These are phyloP conservation scores for Grosmannia penicillata DNA, from an alignment of 2,329 filamentous ascomycete genomes.

Conservation along the genomic window DNA sequence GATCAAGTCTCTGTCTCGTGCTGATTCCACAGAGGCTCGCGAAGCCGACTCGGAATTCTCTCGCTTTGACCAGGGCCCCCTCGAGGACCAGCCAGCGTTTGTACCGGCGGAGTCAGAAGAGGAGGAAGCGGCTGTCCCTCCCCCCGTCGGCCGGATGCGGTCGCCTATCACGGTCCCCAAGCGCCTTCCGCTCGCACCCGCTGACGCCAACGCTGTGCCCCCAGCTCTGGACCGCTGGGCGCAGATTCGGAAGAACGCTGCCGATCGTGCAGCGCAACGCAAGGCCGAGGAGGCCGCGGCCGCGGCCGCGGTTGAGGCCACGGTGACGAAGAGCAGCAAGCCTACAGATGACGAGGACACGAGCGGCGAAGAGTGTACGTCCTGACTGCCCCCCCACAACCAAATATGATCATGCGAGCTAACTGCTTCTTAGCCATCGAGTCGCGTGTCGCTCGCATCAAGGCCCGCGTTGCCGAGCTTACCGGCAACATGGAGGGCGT, in stretches of 20 bases:
- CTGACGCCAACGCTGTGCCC: conserved; percentile 6
- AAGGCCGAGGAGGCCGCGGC: conserved; percentile 50
- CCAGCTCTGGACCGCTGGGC: conserved; percentile 73
- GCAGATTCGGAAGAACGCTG: conserved; percentile 88
- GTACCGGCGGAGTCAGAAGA: conserved; percentile 39
- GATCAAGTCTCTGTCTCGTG: conserved; percentile 36
- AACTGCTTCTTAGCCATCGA: conserved; percentile 60
- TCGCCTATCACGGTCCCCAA: conserved; percentile 11
- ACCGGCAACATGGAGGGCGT: conserved; percentile 66
- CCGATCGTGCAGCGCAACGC: conserved; percentile 56
- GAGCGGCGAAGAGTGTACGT: conserved; percentile 89
- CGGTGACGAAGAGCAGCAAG: conserved; percentile 22
- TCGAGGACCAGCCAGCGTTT: conserved; percentile 76
- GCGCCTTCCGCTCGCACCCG: background rate
- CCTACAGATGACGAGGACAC: conserved; percentile 64
- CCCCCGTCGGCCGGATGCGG: conserved; percentile 33
- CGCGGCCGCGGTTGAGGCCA: conserved; percentile 24
- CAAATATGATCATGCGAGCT: conserved; percentile 7
- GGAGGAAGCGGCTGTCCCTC: conserved; percentile 31
- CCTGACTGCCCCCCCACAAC: background rate
- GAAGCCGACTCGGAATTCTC: conserved; percentile 47
- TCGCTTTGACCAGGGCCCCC: conserved; percentile 76
- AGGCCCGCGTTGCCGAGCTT: conserved; percentile 86
- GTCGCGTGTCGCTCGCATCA: conserved; percentile 91
- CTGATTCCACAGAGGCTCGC: conserved; percentile 42